Evolutionary conservation across 1,284 basidiomycete species (phyloP).

Genomic region (Somion occarium): DNA sequence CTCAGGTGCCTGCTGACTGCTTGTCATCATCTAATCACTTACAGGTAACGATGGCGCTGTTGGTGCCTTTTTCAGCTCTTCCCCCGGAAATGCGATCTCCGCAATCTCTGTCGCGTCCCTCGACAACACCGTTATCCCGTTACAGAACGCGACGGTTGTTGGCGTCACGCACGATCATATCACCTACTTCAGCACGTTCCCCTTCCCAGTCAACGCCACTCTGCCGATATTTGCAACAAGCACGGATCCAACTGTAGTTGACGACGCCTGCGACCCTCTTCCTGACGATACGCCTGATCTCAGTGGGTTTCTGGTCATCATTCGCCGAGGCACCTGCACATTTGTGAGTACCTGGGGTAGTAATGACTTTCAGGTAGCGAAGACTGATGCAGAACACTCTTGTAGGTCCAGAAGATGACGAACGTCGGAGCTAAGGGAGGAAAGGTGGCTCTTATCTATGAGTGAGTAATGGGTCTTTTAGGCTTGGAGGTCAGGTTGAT

Average conservation of each 20-base stretch:
- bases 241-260: slow-evolving; percentile 35
- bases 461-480: slow-evolving; percentile 42
- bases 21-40: no score
- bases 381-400: neutral
- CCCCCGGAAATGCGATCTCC: slow-evolving; percentile 45
- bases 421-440: slow-evolving; percentile 50
- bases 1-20: no score
- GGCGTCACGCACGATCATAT: slow-evolving; percentile 38
- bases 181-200: slow-evolving; percentile 36
- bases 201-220: slow-evolving; percentile 30
- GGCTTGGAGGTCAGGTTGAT: neutral
- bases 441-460: slow-evolving; percentile 46
- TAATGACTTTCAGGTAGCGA: neutral
- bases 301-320: slow-evolving; percentile 39
- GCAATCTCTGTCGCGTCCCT: slow-evolving; percentile 45
- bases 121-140: slow-evolving; percentile 40
- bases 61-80: slow-evolving; percentile 45
- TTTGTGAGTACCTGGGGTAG: slow-evolving; percentile 29
- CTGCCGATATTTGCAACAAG: slow-evolving; percentile 40
- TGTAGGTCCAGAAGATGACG: slow-evolving; percentile 36
- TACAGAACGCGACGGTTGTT: slow-evolving; percentile 35
- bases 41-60: slow-evolving; percentile 35
- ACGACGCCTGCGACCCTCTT: slow-evolving; percentile 52
- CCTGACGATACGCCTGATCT: slow-evolving; percentile 50
- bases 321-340: slow-evolving; percentile 48